These are phyloP conservation scores for Cryptosporidium andersoni DNA, from an alignment of 169 alveolate species.

Conservation along the genomic window DNA sequence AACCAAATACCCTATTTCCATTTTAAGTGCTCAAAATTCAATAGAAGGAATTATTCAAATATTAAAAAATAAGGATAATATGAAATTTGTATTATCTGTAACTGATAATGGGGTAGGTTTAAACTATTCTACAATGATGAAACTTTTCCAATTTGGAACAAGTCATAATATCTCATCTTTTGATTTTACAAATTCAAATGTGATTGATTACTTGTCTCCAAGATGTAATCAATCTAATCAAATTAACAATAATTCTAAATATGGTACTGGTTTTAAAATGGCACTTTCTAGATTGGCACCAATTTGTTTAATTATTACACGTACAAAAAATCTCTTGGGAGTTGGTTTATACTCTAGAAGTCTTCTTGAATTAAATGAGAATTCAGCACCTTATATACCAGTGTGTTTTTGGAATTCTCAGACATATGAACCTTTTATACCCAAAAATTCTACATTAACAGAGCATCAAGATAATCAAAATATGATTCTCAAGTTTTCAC, in stretches of 20 bases:
- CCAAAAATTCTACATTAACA: constrained; percentile 7
- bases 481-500: constrained; percentile 18
- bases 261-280: constrained; percentile 89
- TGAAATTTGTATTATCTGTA: constrained; percentile 66
- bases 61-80: background rate
- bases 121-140: constrained; percentile 80
- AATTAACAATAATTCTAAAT: background rate
- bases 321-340: constrained; percentile 85
- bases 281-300: constrained; percentile 86
- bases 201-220: background rate
- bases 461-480: constrained; percentile 49
- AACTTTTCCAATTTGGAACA: constrained; percentile 81
- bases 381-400: constrained; percentile 20
- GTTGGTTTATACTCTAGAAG: constrained; percentile 76
- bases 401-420: constrained; percentile 51
- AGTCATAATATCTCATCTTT: background rate
- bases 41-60: background rate
- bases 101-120: constrained; percentile 87
- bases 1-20: no score
- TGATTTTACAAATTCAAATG: background rate
- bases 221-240: background rate
- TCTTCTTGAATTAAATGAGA: background rate
- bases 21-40: no score
- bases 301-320: constrained; percentile 87
- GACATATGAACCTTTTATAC: constrained; percentile 41